Base-by-base conservation (phyloP, 1,139 yeast genomes). In the Yueomyces sp. region DNA sequence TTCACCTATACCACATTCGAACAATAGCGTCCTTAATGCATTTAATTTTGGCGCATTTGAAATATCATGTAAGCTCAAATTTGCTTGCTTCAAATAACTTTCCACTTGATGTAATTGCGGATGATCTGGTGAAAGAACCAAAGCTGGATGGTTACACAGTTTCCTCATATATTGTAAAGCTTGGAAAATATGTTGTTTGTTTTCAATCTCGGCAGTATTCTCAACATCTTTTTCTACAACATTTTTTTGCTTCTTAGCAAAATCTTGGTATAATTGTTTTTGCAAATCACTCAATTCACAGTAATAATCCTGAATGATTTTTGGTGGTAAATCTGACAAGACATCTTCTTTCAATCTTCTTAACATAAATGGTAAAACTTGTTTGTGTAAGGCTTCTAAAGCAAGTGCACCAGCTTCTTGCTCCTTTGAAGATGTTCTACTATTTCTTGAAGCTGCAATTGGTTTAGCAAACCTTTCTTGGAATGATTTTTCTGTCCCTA, bases 331-430 rank as follows among this genome's bases (percentile, higher is more conserved):
- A 62, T 93, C 99, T 1, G 94, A 81, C 46, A 93, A 70, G 6
- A 93, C 99, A 55, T 93, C 98, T 59, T 93, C 98, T 60, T 93
- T 93, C 55, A 93, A 72, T 59, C 99, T 81, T 62, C 99, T 81
- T 53, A 93, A 69, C 86, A 93, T 81, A 62, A 93, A 93, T 30
- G 99, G 99, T 43, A 93, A 69, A 0, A 87, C 97, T 55, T 93
- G 99, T 56, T 91, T 91, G 64, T 93, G 99, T 47, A 93, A 70
- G 0, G 96, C 93, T 56, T 93, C 98, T 50, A 93, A 68, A 0
- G 98, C 98, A 52, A 93, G 69, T 0, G 96, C 96, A 39, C 98
- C 98, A 1, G 91, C 89, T 60, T 93, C 99, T 62, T 91, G 97
- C 55, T 93, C 98, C 54, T 81, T 89, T 0, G 95, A 82, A 2